Percentiles rank a stretch among this genome's conserved stretches.
These are phyloP conservation scores for Plasmodium blacklocki DNA, from an alignment of 169 alveolate genomes.

Conservation along the genomic window DNA sequence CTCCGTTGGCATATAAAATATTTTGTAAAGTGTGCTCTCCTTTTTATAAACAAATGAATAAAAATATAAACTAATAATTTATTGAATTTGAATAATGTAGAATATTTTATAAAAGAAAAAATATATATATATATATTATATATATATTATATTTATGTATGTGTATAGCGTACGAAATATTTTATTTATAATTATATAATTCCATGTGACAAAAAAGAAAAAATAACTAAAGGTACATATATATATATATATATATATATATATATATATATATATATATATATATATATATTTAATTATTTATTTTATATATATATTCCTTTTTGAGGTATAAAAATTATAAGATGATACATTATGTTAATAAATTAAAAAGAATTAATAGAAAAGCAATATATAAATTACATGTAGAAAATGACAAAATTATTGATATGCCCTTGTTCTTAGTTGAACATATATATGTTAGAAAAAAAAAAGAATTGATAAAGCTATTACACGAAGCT, in stretches of 20 bases:
- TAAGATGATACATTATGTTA: slow-evolving; percentile 49
- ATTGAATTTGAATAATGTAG: too few relatives aligned
- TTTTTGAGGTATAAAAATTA: background rate
- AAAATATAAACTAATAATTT: too few relatives aligned
- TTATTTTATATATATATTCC: background rate
- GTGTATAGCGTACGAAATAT: too few relatives aligned
- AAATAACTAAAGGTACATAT: background rate
- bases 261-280: background rate
- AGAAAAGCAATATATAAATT: slow-evolving; percentile 52
- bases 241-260: background rate
- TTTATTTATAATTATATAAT: too few relatives aligned
- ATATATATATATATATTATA: too few relatives aligned
- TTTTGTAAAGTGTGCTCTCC: too few relatives aligned
- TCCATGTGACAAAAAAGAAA: too few relatives aligned
- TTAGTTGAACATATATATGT: slow-evolving; percentile 53
- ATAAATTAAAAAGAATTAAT: slow-evolving; percentile 12
- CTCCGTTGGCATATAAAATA: too few relatives aligned
- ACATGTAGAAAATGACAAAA: slow-evolving; percentile 71
- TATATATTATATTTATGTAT: too few relatives aligned
- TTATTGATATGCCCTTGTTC: slow-evolving; percentile 72
- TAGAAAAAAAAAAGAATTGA: slow-evolving; percentile 51
- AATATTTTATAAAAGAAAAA: too few relatives aligned
- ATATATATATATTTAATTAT: background rate
- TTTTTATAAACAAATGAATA: too few relatives aligned
- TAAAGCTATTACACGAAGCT: slow-evolving; percentile 36